phyloP scores from a whole-genome alignment of 2,329 filamentous ascomycete genomes.

The Orbilia quercus region DNA sequence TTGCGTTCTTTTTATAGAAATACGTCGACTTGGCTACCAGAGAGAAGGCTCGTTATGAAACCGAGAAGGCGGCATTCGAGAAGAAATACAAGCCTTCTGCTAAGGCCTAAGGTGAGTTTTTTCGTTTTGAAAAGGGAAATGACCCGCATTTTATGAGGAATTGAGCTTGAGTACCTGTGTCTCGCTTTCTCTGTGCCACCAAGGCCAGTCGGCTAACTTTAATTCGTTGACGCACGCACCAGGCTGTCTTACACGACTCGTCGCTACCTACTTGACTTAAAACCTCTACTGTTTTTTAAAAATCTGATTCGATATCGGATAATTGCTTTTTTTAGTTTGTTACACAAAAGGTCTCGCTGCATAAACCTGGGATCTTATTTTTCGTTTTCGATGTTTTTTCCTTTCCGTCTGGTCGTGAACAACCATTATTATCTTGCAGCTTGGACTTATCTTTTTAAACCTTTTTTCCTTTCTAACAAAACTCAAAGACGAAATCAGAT shows the following conservation, averaged over 20 bases:
- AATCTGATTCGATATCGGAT: conserved; percentile 51
- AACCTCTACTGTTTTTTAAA: neutral
- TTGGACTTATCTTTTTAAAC: conserved; percentile 10
- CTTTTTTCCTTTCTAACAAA: neutral
- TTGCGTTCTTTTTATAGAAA: conserved; percentile 27
- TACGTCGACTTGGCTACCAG: conserved; percentile 28
- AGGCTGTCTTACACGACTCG: conserved; percentile 47
- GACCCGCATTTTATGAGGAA: too few species aligned
- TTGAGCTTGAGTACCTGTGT: conserved; percentile 8
- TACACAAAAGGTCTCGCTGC: too few species aligned
- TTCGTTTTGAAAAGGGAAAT: too few species aligned
- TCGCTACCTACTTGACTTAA: too few species aligned
- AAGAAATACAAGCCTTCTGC: conserved; percentile 38
- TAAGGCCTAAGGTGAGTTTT: conserved; percentile 20
- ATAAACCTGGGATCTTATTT: conserved; percentile 19
- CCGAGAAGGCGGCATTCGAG: conserved; percentile 39
- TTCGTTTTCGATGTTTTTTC: conserved; percentile 1
- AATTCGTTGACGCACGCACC: conserved; percentile 9
- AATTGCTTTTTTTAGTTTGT: conserved; percentile 16
- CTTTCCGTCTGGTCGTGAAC: conserved; percentile 1
- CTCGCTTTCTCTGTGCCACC: conserved; percentile 7
- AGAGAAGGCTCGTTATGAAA: conserved; percentile 24
- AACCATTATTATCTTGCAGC: conserved; percentile 3
- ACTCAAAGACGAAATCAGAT: neutral
- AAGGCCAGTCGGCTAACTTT: conserved; percentile 39